Percentiles rank a stretch among this genome's conserved stretches.
Conservation (phyloP, 2,329 filamentous ascomycete species). For the Botryotinia narcissicola region DNA sequence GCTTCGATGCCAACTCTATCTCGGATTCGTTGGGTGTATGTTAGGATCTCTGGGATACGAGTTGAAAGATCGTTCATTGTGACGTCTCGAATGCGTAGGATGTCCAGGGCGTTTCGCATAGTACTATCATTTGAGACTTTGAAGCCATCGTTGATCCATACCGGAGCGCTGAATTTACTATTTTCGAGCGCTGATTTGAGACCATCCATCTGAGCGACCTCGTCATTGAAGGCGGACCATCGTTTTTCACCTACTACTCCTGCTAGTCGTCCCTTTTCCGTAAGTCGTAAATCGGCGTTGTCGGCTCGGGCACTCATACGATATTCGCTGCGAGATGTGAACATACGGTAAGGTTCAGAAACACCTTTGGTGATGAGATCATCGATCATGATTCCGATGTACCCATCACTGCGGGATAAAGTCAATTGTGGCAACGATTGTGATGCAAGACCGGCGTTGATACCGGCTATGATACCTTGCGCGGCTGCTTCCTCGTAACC, state of each 20-base stretch:
- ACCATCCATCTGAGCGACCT: constrained; percentile 64
- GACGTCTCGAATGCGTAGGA: constrained; percentile 67
- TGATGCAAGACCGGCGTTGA: constrained; percentile 85
- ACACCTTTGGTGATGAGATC: constrained; percentile 96
- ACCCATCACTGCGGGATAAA: constrained; percentile 80
- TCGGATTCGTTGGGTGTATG: constrained; percentile 58
- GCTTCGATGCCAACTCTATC: constrained; percentile 77
- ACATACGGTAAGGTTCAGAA: constrained; percentile 97
- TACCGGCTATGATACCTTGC: constrained; percentile 87
- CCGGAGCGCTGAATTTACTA: constrained; percentile 56
- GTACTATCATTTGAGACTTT: constrained; percentile 63
- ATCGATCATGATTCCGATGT: constrained; percentile 98
- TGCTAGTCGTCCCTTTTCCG: constrained; percentile 69
- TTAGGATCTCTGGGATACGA: constrained; percentile 55
- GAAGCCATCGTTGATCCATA: constrained; percentile 72
- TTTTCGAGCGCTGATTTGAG: constrained; percentile 60
- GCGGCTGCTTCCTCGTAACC: constrained; percentile 97
- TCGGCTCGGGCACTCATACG: constrained; percentile 89
- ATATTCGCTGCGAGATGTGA: constrained; percentile 93
- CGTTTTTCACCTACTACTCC: constrained; percentile 77
- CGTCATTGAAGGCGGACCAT: constrained; percentile 68
- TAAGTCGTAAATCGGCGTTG: constrained; percentile 88
- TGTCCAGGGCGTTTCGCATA: constrained; percentile 71
- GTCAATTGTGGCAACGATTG: constrained; percentile 62
- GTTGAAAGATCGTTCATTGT: constrained; percentile 56